These are phyloP conservation scores for Bassia scoparia DNA, from an alignment of 148 eudicot genomes.

Conservation along the genomic window DNA sequence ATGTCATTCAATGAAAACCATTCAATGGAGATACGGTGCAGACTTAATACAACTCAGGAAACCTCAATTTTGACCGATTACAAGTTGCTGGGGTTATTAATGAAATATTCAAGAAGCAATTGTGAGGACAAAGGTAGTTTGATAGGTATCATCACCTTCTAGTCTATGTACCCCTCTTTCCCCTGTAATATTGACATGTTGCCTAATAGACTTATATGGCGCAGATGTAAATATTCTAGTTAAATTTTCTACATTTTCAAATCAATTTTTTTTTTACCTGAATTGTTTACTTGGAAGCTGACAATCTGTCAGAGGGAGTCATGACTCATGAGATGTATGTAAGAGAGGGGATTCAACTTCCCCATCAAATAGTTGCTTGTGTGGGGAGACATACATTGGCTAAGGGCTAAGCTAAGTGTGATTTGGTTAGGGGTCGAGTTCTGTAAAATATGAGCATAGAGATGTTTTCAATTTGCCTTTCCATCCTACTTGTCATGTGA, in stretches of 20 bases:
- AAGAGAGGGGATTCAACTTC: background rate
- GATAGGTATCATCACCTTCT: background rate
- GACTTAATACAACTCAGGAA: slow-evolving; percentile 74
- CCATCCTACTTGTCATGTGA: background rate
- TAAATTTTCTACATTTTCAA: background rate
- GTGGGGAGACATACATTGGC: background rate
- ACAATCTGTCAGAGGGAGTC: background rate
- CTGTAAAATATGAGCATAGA: background rate
- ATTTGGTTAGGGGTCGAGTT: background rate
- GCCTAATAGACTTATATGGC: background rate
- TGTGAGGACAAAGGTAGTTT: slow-evolving; percentile 75
- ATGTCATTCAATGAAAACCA: slow-evolving; percentile 85
- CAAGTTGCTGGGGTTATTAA: slow-evolving; percentile 68
- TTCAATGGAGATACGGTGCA: slow-evolving; percentile 62
- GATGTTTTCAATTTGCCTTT: background rate
- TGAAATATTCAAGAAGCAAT: slow-evolving; percentile 77
- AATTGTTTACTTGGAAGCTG: background rate
- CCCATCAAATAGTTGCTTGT: background rate
- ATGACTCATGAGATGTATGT: background rate
- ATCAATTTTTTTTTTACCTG: background rate
- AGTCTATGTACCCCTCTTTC: background rate
- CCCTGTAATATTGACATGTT: background rate
- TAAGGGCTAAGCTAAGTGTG: background rate
- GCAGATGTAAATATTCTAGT: background rate
- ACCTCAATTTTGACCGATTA: slow-evolving; percentile 59